Base-by-base conservation (phyloP, 2,329 filamentous ascomycete species). In the Sporothrix euskadiensis region DNA sequence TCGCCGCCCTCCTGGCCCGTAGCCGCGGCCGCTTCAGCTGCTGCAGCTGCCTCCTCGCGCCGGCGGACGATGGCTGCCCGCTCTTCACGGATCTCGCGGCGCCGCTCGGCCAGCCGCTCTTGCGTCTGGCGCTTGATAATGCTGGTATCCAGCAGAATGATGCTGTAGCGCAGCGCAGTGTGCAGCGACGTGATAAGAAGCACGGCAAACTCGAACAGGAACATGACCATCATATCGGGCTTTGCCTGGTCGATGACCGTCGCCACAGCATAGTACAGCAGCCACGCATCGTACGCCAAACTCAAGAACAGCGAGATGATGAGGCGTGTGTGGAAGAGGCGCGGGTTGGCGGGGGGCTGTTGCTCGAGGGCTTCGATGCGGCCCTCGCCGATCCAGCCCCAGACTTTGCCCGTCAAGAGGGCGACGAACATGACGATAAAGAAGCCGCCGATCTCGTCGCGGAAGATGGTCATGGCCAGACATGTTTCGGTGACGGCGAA, bases 211-310 rank as follows among this genome's bases (percentile, higher is more conserved):
- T 99, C 96, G 78, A 99, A 99, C 6, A 97, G 90, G 79, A 99
- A 99, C 94, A 99, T 98, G 76, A 99, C 94, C 94, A 98, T 99
- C 92, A 99, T 98, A 74, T 97, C 96, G 0, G 95, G 94, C n/a
- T 92, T 88, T 1, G 95, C 93, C 80, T 97, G 91, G 73, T 92
- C 90, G 69, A 98, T 90, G 44, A 98, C 94, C 0, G 92, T 93
- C 39, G 90, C 88, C 75, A 97, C 86, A 74, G 92, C 91, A 81
- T 97, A 98, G 68, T 87, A 87, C 76, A 98, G 89, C 83, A 99
- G 90, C 80, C 88, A 91, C 32, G 90, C 81, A 79, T 97, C 92
- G 83, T 97, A 98, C 19, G 89, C 77, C 74, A 97, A 87, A 76
- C 94, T 95, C 71, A 97, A 82, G 1, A 92, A 79, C 65, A 99